These are phyloP conservation scores for Tausonia pullulans DNA, from an alignment of 1,284 basidiomycete species.

Conservation along the genomic window DNA sequence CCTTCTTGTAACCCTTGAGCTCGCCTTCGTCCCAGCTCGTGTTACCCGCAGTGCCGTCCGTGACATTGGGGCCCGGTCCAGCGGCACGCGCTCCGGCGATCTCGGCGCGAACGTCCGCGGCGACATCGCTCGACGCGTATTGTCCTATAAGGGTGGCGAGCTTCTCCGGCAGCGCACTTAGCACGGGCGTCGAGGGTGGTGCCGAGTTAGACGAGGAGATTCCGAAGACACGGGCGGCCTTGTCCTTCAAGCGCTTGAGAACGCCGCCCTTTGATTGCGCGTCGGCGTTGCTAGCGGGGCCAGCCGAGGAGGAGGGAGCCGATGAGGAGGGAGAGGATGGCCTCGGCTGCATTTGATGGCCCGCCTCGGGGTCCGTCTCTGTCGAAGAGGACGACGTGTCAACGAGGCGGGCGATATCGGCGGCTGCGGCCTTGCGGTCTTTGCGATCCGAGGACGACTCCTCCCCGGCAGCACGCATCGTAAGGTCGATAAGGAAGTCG, in stretches of 20 bases:
- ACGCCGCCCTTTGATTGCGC: constrained; percentile 30
- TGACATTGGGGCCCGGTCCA: constrained; percentile 23
- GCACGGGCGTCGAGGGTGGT: constrained; percentile 29
- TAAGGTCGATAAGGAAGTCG: constrained; percentile 86
- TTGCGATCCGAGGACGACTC: constrained; percentile 17
- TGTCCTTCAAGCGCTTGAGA: constrained; percentile 35
- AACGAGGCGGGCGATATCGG: constrained; percentile 1
- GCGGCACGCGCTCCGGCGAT: constrained; percentile 40
- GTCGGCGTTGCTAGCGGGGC: background rate
- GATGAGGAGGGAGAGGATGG: background rate
- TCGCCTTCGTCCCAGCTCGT: constrained; percentile 38
- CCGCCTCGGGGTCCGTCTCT: constrained; percentile 14
- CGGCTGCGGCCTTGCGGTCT: background rate
- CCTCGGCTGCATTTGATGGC: background rate
- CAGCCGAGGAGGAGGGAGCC: background rate
- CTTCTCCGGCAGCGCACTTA: constrained; percentile 47
- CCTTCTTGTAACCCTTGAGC: constrained; percentile 67
- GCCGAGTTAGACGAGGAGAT: constrained; percentile 32
- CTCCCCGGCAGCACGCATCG: constrained; percentile 53
- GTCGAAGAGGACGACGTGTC: background rate
- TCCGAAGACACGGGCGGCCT: constrained; percentile 67
- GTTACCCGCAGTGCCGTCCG: constrained; percentile 22
- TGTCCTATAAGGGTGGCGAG: constrained; percentile 63
- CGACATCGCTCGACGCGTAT: constrained; percentile 57
- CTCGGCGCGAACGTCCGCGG: constrained; percentile 52